Percentiles rank a stretch among this genome's conserved stretches.
Conservation (phyloP, 176 grass and related monocot genomes). For the Thinopyrum elongatum region DNA sequence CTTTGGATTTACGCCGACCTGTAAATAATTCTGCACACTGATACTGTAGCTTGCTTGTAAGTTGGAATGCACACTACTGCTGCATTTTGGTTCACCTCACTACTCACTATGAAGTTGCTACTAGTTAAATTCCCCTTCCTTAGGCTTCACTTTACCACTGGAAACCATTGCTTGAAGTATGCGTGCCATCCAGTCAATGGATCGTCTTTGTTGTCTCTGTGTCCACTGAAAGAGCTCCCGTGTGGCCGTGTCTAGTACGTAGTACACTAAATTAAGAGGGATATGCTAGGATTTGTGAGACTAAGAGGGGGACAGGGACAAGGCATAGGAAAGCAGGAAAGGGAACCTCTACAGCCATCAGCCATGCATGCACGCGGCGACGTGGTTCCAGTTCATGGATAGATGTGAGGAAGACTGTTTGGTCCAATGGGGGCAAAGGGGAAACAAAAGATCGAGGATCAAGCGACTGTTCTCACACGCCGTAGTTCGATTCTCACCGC, state of each 20-base stretch:
- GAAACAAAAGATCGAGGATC: constrained; percentile 24
- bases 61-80: constrained; percentile 14
- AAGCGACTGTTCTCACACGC: constrained; percentile 29
- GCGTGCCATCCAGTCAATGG: constrained; percentile 32
- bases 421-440: constrained; percentile 33
- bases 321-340: constrained; percentile 32
- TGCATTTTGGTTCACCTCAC: constrained; percentile 16
- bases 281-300: constrained; percentile 40
- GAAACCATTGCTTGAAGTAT: constrained; percentile 36
- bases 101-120: constrained; percentile 21
- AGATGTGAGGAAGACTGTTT: constrained; percentile 30
- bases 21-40: constrained; percentile 27
- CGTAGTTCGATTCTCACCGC: constrained; percentile 25
- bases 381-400: constrained; percentile 54
- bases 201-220: constrained; percentile 38
- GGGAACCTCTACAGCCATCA: constrained; percentile 7
- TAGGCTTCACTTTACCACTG: constrained; percentile 41
- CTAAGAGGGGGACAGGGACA: constrained; percentile 39
- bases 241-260: too few relatives aligned
- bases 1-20: constrained; percentile 42
- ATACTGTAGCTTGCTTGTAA: constrained; percentile 2
- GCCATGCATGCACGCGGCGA: neutral
- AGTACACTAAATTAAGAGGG: constrained; percentile 36
- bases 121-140: constrained; percentile 32
- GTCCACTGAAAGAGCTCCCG: constrained; percentile 31